These are phyloP conservation scores for Heritiera fomes DNA, from an alignment of 345 rosid genomes.

Conservation along the genomic window DNA sequence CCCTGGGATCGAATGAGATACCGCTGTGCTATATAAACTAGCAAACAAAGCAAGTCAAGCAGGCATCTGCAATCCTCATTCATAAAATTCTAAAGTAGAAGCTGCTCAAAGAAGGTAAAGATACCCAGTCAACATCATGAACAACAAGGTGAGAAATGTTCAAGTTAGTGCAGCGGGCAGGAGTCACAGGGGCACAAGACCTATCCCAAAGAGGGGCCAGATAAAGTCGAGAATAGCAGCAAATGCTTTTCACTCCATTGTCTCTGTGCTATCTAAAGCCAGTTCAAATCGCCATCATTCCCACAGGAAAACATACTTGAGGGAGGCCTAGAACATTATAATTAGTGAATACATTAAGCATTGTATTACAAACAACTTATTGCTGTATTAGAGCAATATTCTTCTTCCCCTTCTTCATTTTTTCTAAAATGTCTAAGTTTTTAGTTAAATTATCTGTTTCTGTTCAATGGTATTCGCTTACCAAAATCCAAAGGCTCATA, in stretches of 20 bases:
- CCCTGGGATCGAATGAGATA: not conserved
- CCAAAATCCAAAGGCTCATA: not conserved
- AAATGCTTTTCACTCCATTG: constrained; percentile 50
- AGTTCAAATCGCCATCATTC: constrained; percentile 33
- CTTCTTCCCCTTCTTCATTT: not conserved
- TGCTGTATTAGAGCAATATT: not conserved
- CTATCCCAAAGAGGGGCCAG: constrained; percentile 58
- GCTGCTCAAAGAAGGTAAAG: not conserved
- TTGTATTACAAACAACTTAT: not conserved
- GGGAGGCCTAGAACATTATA: constrained; percentile 18
- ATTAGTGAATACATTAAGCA: not conserved
- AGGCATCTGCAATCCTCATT: not conserved
- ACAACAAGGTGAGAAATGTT: constrained; percentile 33
- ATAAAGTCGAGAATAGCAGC: constrained; percentile 57
- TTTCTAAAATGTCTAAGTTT: not conserved
- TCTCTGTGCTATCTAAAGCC: constrained; percentile 45
- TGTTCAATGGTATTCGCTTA: not conserved
- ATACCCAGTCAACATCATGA: constrained; percentile 33
- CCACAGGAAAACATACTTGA: constrained; percentile 21
- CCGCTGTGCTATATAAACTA: not conserved
- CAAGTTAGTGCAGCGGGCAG: constrained; percentile 26
- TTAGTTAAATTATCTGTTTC: not conserved
- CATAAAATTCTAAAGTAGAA: not conserved
- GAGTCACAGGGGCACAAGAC: constrained; percentile 26
- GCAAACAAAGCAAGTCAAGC: not conserved